Evolutionary conservation across 306 rosid genomes (phyloP), one percentile per base, ranked within the genome.

Genomic region (Potentilla sterilis): DNA sequence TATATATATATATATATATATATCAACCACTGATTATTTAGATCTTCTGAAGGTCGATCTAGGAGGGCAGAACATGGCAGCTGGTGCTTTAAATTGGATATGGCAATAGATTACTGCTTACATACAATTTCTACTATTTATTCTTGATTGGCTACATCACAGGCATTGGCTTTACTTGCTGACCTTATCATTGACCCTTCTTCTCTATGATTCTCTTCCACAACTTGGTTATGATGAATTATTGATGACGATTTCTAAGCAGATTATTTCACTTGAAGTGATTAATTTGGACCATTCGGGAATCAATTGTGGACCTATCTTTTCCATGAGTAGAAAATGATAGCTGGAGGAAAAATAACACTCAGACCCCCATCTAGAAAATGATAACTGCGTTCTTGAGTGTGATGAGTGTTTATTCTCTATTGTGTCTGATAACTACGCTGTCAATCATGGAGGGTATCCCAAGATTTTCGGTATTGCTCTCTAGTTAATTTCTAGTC

Each of bases 291-390:
- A 67, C 67, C 74, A 42, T 52, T 41, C 63, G 57, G 69, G 48
- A 65, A 58, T 18, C 22, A 37, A 28, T 7, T 7, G 77, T 49
- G 57, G 57, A 43, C 55, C 59, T 62, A 49, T 28, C 46, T 22
- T 9, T 2, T 5, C 8, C 43, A 35, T 58, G 49, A 58, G 85
- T 19, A 19, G 85, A 73, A 46, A 77, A 81, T 77, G 68, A 72
- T 38, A 8, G 42, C 12, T 44, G 61, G 48, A 38, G 28, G 22
- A 28, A 38, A 38, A 35, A 21, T 40, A 48, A 41, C 18, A n/a
- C 24, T 3, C 14, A 63, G 14, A 4, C 4, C 2, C 1, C 54
- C 54, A 14, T 10, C 48, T 19, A 19, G 85, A 73, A 37, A 77
- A 81, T 66, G 67, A 72, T 38, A 8, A 40, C 11, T 35, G 59